Conservation (phyloP, 2,329 filamentous ascomycete genomes). For the Cordyceps cateniannulata region DNA sequence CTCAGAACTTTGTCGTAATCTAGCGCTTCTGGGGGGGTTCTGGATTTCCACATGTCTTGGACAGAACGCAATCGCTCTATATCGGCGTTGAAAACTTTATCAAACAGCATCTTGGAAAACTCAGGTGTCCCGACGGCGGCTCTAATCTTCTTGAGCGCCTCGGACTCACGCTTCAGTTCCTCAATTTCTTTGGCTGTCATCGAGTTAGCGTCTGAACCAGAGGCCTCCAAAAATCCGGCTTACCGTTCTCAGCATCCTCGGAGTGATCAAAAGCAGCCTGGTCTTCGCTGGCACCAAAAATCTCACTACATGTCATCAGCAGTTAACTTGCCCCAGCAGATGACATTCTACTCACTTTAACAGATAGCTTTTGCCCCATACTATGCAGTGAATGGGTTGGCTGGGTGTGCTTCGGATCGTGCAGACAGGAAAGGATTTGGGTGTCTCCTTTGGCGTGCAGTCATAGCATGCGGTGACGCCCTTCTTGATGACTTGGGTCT, state of each 20-base stretch:
- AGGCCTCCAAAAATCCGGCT: conserved; percentile 13
- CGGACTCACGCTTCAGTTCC: conserved; percentile 77
- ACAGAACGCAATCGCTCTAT: conserved; percentile 76
- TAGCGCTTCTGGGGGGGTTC: conserved; percentile 66
- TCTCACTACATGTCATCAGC: conserved; percentile 44
- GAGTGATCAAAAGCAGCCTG: conserved; percentile 74
- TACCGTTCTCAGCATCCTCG: conserved; percentile 73
- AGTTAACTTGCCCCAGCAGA: no score
- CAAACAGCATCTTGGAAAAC: conserved; percentile 76
- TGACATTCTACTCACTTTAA: conserved; percentile 50
- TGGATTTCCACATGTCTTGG: conserved; percentile 93
- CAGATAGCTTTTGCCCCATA: conserved; percentile 96
- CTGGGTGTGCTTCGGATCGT: conserved; percentile 95
- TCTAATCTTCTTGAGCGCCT: conserved; percentile 76
- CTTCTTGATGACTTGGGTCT: conserved; percentile 95
- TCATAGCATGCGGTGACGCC: conserved; percentile 93
- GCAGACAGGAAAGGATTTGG: conserved; percentile 92
- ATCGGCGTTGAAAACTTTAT: conserved; percentile 87
- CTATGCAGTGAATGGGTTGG: conserved; percentile 96
- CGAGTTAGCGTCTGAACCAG: conserved; percentile 12
- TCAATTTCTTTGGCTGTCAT: conserved; percentile 67
- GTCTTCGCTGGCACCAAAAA: conserved; percentile 89
- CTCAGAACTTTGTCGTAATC: conserved; percentile 57
- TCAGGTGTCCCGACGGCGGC: conserved; percentile 70
- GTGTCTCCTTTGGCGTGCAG: conserved; percentile 81